phyloP scores from a whole-genome alignment of 2,329 filamentous ascomycete species.

The Chalaropsis ovoidea region DNA sequence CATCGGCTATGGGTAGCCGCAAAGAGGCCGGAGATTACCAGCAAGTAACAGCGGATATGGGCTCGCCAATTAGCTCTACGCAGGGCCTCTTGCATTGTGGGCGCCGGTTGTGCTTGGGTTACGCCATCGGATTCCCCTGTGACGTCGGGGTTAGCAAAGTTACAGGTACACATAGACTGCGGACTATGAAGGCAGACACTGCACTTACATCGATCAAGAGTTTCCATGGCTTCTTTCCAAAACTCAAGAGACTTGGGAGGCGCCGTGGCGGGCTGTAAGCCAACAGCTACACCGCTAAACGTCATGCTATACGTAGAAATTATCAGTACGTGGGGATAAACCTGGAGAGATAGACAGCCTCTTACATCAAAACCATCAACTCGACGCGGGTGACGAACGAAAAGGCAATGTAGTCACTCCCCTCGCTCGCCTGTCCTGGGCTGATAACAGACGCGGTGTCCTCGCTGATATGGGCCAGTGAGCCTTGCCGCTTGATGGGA shows the following conservation, averaged over 20 bases:
- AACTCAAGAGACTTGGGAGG: constrained; percentile 34
- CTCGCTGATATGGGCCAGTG: constrained; percentile 40
- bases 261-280: constrained; percentile 34
- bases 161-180: constrained; percentile 21
- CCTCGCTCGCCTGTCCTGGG: constrained; percentile 37
- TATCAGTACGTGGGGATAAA: not conserved
- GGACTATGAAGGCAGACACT: constrained; percentile 27
- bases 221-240: constrained; percentile 38
- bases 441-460: constrained; percentile 48
- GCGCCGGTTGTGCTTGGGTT: constrained; percentile 22
- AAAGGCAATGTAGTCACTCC: constrained; percentile 48
- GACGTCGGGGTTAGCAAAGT: constrained; percentile 5
- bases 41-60: constrained; percentile 56
- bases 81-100: constrained; percentile 44
- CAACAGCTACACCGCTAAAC: constrained; percentile 43
- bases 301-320: constrained; percentile 37
- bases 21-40: constrained; percentile 60
- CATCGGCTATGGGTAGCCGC: constrained; percentile 62
- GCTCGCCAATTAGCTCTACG: constrained; percentile 53
- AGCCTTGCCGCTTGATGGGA: constrained; percentile 41
- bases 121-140: constrained; percentile 27
- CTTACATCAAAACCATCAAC: constrained; percentile 46
- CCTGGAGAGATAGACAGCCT: not conserved
- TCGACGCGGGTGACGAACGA: constrained; percentile 53
- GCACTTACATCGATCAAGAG: constrained; percentile 41